Percentiles rank a stretch among this genome's conserved stretches.
These are phyloP conservation scores for Geotrichum cucujoidarum DNA, from an alignment of 1,139 yeast genomes.

Conservation along the genomic window DNA sequence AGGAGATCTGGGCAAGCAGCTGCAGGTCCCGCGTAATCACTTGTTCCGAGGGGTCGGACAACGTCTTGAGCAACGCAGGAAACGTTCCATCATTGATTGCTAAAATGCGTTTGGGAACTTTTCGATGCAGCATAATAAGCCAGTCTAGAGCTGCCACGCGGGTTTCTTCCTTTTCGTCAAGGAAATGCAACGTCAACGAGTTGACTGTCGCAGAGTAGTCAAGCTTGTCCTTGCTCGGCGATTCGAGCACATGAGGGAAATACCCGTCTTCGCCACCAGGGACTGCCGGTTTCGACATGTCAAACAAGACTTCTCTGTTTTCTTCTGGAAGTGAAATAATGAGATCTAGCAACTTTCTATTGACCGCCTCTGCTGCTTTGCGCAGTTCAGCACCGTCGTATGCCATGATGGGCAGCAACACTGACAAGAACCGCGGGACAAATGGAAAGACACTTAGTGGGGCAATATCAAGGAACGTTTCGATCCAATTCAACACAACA, in stretches of 20 bases:
- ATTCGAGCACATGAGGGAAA: too few relatives aligned
- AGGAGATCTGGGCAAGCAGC: constrained; percentile 72
- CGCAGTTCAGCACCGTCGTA: constrained; percentile 49
- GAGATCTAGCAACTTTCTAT: constrained; percentile 46
- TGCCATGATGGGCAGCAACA: constrained; percentile 53
- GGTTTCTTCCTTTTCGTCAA: constrained; percentile 72
- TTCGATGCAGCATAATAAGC: constrained; percentile 77
- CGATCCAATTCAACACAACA: constrained; percentile 80
- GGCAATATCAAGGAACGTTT: constrained; percentile 64
- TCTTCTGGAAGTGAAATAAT: constrained; percentile 38
- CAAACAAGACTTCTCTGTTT: constrained; percentile 14
- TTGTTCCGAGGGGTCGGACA: constrained; percentile 80
- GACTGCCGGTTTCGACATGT: constrained; percentile 18
- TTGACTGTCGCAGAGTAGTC: constrained; percentile 57
- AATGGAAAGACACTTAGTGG: constrained; percentile 71
- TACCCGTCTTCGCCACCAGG: too few relatives aligned
- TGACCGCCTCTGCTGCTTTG: constrained; percentile 52
- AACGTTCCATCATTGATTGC: constrained; percentile 61
- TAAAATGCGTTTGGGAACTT: constrained; percentile 59
- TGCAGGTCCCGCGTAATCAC: constrained; percentile 76
- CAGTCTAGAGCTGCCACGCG: constrained; percentile 85
- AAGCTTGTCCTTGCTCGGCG: constrained; percentile 30
- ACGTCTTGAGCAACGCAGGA: constrained; percentile 70
- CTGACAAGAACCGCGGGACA: constrained; percentile 53
- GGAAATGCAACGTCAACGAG: constrained; percentile 55